These are phyloP conservation scores for Acephala macrosclerotiorum DNA, from an alignment of 2,329 filamentous ascomycete species.

Conservation along the genomic window DNA sequence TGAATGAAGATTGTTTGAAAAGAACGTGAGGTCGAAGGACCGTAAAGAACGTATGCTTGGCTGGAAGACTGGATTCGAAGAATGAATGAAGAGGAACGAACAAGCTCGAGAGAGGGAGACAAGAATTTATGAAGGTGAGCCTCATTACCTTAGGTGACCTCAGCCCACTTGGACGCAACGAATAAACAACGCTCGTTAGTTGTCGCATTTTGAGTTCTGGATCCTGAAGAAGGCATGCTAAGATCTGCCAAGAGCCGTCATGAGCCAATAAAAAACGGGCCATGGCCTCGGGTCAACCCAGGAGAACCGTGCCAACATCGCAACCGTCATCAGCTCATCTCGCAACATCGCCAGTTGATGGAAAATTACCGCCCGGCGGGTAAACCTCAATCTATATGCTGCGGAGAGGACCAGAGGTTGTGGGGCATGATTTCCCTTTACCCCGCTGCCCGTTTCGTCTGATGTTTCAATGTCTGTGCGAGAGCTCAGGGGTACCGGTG, in stretches of 20 bases:
- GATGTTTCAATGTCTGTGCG: slow-evolving; percentile 19
- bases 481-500: background rate
- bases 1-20: slow-evolving; percentile 31
- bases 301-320: background rate
- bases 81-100: slow-evolving; percentile 11
- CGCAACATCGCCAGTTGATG: background rate
- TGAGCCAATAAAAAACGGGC: background rate
- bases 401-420: background rate
- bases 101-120: background rate
- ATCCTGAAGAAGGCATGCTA: background rate
- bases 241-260: too few species aligned
- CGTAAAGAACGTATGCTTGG: slow-evolving; percentile 35
- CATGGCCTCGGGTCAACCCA: slow-evolving; percentile 5
- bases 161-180: slow-evolving; percentile 1
- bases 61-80: slow-evolving; percentile 20
- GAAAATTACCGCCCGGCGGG: slow-evolving; percentile 6
- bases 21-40: slow-evolving; percentile 33
- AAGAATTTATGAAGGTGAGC: background rate
- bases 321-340: background rate
- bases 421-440: slow-evolving; percentile 12
- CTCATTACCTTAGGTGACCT: background rate
- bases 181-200: background rate
- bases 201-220: background rate
- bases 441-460: slow-evolving; percentile 16
- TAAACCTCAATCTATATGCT: slow-evolving; percentile 19